A percentile compares a stretch with the other conserved stretches of the same genome.
Conservation (phyloP, 768 basidiomycete genomes). For the Boletus subparvulus region DNA sequence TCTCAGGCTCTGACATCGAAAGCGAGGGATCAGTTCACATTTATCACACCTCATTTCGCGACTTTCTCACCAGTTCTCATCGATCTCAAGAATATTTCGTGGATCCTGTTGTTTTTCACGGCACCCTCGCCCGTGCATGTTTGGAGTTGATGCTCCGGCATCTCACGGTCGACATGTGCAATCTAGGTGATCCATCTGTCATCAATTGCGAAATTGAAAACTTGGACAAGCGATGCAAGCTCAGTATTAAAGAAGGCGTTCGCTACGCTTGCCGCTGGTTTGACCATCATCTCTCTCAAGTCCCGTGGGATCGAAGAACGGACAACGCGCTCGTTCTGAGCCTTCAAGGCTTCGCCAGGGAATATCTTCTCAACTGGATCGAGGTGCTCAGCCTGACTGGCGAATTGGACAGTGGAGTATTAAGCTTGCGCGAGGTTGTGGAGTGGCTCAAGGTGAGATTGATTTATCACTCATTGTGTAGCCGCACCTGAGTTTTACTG, state of each 20-base stretch:
- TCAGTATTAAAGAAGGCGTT: constrained; percentile 13
- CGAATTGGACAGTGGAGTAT: constrained; percentile 13
- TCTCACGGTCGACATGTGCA: constrained; percentile 15
- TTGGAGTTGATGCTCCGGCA: constrained; percentile 17
- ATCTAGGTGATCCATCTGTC: constrained; percentile 8
- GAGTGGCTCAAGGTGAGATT: constrained; percentile 17
- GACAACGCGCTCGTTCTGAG: constrained; percentile 5
- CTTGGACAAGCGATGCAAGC: constrained; percentile 11
- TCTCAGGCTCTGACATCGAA: constrained; percentile 5
- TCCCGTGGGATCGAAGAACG: constrained; percentile 2
- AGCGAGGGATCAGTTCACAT: constrained; percentile 12
- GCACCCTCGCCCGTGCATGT: constrained; percentile 12
- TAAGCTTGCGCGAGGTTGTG: constrained; percentile 9
- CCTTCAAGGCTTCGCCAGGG: constrained; percentile 11
- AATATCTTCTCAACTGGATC: constrained; percentile 17
- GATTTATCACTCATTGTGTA: background rate
- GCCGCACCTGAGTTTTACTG: background rate
- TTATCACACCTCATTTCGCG: constrained; percentile 24
- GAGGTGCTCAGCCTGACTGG: constrained; percentile 21
- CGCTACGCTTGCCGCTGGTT: constrained; percentile 24
- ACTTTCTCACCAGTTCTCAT: constrained; percentile 14
- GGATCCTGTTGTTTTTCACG: constrained; percentile 11
- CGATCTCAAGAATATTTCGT: constrained; percentile 19
- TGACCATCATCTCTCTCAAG: constrained; percentile 13
- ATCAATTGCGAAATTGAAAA: constrained; percentile 15